Evolutionary conservation across 192 early-diverging fungal genomes (phyloP).

Genomic region (Backusella luteola): DNA sequence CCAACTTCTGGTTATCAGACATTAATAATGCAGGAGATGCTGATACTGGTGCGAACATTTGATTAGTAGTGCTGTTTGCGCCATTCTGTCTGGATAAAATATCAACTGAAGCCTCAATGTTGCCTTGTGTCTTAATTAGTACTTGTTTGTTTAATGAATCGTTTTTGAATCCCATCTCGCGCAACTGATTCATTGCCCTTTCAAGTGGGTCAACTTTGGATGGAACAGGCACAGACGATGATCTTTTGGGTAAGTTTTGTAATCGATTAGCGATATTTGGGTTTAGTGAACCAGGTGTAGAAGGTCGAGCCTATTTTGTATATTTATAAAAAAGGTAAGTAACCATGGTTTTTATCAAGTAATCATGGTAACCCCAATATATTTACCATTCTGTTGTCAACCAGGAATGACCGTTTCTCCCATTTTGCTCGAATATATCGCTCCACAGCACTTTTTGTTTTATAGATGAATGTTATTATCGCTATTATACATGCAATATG

Average conservation of each 20-base stretch:
- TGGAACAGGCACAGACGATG: conserved; percentile 26
- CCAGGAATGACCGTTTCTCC: conserved; percentile 57
- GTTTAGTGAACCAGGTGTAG: background rate
- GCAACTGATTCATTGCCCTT: conserved; percentile 35
- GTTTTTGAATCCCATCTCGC: conserved; percentile 86
- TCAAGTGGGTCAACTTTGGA: background rate
- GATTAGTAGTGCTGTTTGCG: background rate
- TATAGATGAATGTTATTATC: background rate
- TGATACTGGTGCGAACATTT: background rate
- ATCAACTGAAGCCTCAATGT: conserved; percentile 72
- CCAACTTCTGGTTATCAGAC: conserved; percentile 54
- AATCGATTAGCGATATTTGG: conserved; percentile 9
- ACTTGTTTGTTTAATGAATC: conserved; percentile 63
- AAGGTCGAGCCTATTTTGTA: background rate
- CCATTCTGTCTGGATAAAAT: conserved; percentile 54
- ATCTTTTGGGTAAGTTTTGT: conserved; percentile 19
- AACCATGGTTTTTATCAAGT: background rate
- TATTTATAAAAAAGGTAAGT: background rate
- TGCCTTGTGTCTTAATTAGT: conserved; percentile 67
- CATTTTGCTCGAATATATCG: conserved; percentile 92
- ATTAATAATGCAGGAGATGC: conserved; percentile 8
- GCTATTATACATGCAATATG: background rate
- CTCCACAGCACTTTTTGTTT: conserved; percentile 71
- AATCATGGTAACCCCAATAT: background rate
- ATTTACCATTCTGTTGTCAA: conserved; percentile 6